phyloP scores from a whole-genome alignment of 2,329 filamentous ascomycete genomes.

The Fusarium oligoseptatum region DNA sequence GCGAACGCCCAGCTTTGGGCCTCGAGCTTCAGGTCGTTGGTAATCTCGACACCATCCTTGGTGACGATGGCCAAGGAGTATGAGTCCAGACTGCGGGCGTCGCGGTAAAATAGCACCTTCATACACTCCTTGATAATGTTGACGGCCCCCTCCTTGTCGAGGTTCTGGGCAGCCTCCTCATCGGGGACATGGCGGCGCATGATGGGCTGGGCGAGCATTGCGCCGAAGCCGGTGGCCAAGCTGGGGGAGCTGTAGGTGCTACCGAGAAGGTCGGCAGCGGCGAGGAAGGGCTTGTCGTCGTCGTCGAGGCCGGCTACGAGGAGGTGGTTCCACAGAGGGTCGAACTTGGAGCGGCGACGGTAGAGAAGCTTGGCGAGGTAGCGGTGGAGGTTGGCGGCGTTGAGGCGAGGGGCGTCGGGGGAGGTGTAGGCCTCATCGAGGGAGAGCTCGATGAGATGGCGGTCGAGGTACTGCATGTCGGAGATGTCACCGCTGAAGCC shows the following conservation, averaged over 20 bases:
- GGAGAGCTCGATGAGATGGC: constrained; percentile 86
- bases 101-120: constrained; percentile 98
- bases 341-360: constrained; percentile 92
- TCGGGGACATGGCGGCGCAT: constrained; percentile 87
- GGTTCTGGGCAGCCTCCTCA: constrained; percentile 78
- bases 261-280: constrained; percentile 90
- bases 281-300: constrained; percentile 86
- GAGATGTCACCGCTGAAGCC: constrained; percentile 98
- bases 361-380: constrained; percentile 98
- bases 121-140: constrained; percentile 90
- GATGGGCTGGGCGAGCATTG: constrained; percentile 92
- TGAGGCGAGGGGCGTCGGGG: constrained; percentile 67
- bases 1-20: constrained; percentile 98
- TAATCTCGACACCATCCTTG: constrained; percentile 87
- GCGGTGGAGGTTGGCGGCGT: constrained; percentile 94
- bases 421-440: constrained; percentile 87
- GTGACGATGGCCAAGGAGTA: constrained; percentile 94
- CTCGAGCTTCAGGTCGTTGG: constrained; percentile 89
- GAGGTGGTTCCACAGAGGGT: constrained; percentile 97
- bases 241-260: constrained; percentile 91
- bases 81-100: constrained; percentile 90
- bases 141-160: constrained; percentile 84
- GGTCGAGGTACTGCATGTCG: constrained; percentile 99
- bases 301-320: constrained; percentile 91
- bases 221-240: constrained; percentile 92